Base-by-base conservation (phyloP, 345 rosid genomes). In the Cochlearia excelsa region DNA sequence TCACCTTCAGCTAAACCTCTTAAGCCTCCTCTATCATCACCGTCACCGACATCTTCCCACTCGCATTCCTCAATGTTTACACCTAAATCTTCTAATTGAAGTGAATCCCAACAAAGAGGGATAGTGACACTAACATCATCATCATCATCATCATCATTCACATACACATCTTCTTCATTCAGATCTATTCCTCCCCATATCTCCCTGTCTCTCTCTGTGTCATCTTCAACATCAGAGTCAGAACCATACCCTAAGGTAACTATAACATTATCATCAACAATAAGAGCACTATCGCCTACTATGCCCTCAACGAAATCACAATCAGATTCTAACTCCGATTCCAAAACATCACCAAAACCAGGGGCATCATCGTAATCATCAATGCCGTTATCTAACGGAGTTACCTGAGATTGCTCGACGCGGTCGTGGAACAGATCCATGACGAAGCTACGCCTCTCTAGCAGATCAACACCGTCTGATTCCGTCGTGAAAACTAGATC, bases 371-470 rank as follows among this genome's bases (percentile, higher is more conserved):
- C 76, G 30, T 71, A 47, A 40, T 31, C 65, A 61, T 50, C 67
- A 44, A 33, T 29, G 16, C 42, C 56, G 35, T 45, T 51, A 28
- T 7, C 42, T 6, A 48, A 6, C n/a, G 65, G 52, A 42, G 67
- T 57, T 9, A 78, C 77, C 73, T 78, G 82, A 67, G 96, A 86
- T 61, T 88, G 92, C 77, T 91, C 96, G 49, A 86, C 95, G 49
- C 95, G 96, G 72, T 86, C 85, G 46, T 88, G 95, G 48, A 91
- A 76, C 69, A 91, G 82, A 81, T 91, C 96, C 92, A 88, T 81
- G 54, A 85, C 96, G 74, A 88, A 91, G 66, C 76, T 85, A 26
- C 86, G 82, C 55, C 63, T 66, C 6, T 68, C 84, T 45, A 69
- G 51, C 9, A 78, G 76, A 73, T 85, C 94, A 33, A 74, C 66